These are phyloP conservation scores for Westerdykella sp. DNA, from an alignment of 2,329 filamentous ascomycete species.

Conservation along the genomic window DNA sequence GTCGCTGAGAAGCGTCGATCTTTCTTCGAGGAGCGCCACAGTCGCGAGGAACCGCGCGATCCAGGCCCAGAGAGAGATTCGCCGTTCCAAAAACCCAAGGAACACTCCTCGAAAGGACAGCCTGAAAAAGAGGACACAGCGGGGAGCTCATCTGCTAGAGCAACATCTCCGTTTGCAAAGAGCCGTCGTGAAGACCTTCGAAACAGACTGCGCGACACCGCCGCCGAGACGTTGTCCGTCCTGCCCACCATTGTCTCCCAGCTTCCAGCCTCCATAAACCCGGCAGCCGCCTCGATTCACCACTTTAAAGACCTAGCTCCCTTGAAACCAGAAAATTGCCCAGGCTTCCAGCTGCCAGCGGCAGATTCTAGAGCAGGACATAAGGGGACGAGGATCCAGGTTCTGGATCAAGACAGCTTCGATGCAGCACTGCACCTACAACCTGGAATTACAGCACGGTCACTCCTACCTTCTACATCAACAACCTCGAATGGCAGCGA, in stretches of 20 bases:
- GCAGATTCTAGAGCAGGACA: slow-evolving; percentile 12
- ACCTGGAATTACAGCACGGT: slow-evolving; percentile 8
- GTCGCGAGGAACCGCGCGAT: too few species aligned
- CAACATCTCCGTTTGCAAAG: too few species aligned
- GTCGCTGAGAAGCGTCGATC: too few species aligned
- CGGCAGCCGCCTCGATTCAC: slow-evolving; percentile 14
- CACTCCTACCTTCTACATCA: background rate
- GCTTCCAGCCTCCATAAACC: slow-evolving; percentile 12
- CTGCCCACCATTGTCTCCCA: slow-evolving; percentile 18
- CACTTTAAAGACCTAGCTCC: slow-evolving; percentile 11
- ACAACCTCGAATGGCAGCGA: background rate
- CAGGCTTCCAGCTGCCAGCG: slow-evolving; percentile 12
- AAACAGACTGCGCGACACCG: slow-evolving; percentile 15
- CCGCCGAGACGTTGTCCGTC: slow-evolving; percentile 20
- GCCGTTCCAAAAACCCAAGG: too few species aligned
- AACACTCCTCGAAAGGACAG: too few species aligned
- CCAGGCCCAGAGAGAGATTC: too few species aligned
- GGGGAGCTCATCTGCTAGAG: too few species aligned
- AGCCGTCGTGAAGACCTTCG: background rate
- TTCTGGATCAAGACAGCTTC: slow-evolving; percentile 30
- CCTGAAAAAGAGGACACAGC: too few species aligned
- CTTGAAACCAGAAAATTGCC: slow-evolving; percentile 18
- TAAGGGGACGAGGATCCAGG: slow-evolving; percentile 23
- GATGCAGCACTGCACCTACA: slow-evolving; percentile 27
- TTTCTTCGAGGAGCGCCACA: too few species aligned